Percentiles rank a stretch among this genome's conserved stretches.
Conservation (phyloP, 495 filamentous ascomycete genomes). For the Terfezia claveryi region DNA sequence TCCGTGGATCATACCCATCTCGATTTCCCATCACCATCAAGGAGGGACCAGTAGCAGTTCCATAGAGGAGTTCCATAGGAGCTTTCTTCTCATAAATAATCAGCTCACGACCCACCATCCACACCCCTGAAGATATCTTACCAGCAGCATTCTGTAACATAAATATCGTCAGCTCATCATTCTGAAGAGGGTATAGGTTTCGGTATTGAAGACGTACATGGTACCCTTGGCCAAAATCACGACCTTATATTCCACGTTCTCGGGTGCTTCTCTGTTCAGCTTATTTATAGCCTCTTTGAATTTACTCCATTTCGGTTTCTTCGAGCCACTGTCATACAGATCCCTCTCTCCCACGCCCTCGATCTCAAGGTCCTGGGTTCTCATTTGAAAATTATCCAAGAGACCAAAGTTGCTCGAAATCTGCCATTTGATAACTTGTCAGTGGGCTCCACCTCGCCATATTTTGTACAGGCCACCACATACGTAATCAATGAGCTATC, state of each 20-base stretch:
- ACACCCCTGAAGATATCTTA: not conserved
- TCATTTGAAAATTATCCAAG: slow-evolving; percentile 7
- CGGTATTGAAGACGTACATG: slow-evolving; percentile 21
- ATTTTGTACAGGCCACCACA: slow-evolving; percentile 1
- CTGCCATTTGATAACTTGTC: slow-evolving; percentile 17
- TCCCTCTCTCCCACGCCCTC: not conserved
- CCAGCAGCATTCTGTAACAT: slow-evolving; percentile 15
- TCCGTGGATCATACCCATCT: slow-evolving; percentile 29
- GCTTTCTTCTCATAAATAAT: slow-evolving; percentile 24
- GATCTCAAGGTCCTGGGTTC: not conserved
- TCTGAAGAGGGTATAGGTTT: too few relatives aligned
- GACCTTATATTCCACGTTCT: slow-evolving; percentile 40
- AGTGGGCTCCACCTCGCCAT: not conserved
- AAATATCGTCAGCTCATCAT: not conserved
- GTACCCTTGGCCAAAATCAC: slow-evolving; percentile 45
- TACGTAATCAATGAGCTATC: slow-evolving; percentile 42
- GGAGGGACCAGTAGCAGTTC: slow-evolving; percentile 57
- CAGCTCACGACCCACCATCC: slow-evolving; percentile 8
- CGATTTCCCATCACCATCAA: slow-evolving; percentile 41
- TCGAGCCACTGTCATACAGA: not conserved
- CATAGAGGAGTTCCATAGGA: slow-evolving; percentile 47
- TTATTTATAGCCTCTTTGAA: slow-evolving; percentile 35
- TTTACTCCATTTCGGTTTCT: slow-evolving; percentile 39
- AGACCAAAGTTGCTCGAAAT: slow-evolving; percentile 40
- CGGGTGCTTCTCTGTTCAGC: slow-evolving; percentile 29